Conservation (phyloP, 2,329 filamentous ascomycete species). For the Verticillium tricorpus region DNA sequence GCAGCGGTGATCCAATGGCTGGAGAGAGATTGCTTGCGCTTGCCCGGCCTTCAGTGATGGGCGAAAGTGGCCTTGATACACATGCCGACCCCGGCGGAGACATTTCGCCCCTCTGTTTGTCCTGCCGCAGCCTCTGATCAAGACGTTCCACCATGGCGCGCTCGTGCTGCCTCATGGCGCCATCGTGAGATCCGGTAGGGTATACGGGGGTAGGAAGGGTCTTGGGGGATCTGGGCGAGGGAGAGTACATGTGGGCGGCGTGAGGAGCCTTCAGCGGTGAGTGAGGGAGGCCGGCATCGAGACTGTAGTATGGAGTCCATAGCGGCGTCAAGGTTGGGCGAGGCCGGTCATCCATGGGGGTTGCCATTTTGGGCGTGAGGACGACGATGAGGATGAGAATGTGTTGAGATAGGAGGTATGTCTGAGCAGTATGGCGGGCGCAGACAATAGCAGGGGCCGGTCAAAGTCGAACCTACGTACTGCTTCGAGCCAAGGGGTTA, state of each 20-base stretch:
- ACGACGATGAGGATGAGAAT: background rate
- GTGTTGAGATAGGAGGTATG: background rate
- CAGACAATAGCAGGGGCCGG: background rate
- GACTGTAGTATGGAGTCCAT: constrained; percentile 25
- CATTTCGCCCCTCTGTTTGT: constrained; percentile 9
- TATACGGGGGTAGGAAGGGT: constrained; percentile 29
- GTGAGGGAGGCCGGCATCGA: constrained; percentile 14
- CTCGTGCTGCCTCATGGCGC: constrained; percentile 29
- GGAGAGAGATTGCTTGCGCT: constrained; percentile 2
- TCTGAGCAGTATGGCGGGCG: background rate
- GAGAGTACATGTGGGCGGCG: constrained; percentile 19
- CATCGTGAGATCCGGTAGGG: constrained; percentile 22
- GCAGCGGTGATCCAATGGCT: background rate
- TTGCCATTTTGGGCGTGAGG: constrained; percentile 6
- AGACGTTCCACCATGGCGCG: constrained; percentile 28
- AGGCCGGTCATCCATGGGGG: constrained; percentile 8
- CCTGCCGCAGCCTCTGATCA: constrained; percentile 19
- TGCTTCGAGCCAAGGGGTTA: background rate
- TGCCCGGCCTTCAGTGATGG: constrained; percentile 6
- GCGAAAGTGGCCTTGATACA: constrained; percentile 10
- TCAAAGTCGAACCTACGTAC: background rate
- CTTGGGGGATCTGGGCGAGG: constrained; percentile 19
- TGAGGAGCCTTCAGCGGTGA: constrained; percentile 12
- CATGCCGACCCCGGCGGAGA: constrained; percentile 6
- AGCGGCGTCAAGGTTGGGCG: constrained; percentile 22